phyloP scores from a whole-genome alignment of 441 rosid species.

The Mallotus repandus region DNA sequence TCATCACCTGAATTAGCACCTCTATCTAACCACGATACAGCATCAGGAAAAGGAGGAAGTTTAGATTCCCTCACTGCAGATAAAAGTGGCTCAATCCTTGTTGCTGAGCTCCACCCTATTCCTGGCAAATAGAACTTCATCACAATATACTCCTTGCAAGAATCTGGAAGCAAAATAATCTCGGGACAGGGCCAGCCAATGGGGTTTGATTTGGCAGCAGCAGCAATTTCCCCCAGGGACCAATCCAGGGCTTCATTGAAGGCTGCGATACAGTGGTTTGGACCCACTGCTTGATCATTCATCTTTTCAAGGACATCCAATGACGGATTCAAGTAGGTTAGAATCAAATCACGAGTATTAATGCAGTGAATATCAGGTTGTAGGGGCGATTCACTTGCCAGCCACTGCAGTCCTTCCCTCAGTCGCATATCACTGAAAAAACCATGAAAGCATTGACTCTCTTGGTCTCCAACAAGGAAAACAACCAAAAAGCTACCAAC shows the following conservation, averaged over 20 bases:
- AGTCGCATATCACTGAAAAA: slow-evolving; percentile 66
- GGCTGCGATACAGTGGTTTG: slow-evolving; percentile 65
- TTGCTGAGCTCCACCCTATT: slow-evolving; percentile 64
- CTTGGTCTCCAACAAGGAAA: slow-evolving; percentile 53
- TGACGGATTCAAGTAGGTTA: slow-evolving; percentile 50
- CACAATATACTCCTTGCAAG: slow-evolving; percentile 36
- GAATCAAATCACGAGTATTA: slow-evolving; percentile 55
- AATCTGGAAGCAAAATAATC: slow-evolving; percentile 45
- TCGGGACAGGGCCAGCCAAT: slow-evolving; percentile 86
- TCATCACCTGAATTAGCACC: slow-evolving; percentile 51
- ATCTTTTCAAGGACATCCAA: slow-evolving; percentile 49
- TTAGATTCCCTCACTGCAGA: slow-evolving; percentile 47
- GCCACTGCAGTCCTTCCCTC: slow-evolving; percentile 81
- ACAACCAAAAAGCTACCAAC: slow-evolving; percentile 51
- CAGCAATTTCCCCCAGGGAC: slow-evolving; percentile 43
- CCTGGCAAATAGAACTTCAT: slow-evolving; percentile 61
- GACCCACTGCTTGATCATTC: slow-evolving; percentile 48
- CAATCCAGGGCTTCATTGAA: slow-evolving; percentile 80
- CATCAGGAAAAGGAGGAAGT: slow-evolving; percentile 61
- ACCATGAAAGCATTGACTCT: slow-evolving; percentile 38
- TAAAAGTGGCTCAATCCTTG: slow-evolving; percentile 42
- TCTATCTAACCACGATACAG: slow-evolving; percentile 51
- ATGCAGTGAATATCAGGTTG: slow-evolving; percentile 61
- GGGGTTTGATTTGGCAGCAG: slow-evolving; percentile 65
- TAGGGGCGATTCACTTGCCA: slow-evolving; percentile 67